Conservation (phyloP, 2,329 filamentous ascomycete genomes). For the Mycocentrospora acerina region DNA sequence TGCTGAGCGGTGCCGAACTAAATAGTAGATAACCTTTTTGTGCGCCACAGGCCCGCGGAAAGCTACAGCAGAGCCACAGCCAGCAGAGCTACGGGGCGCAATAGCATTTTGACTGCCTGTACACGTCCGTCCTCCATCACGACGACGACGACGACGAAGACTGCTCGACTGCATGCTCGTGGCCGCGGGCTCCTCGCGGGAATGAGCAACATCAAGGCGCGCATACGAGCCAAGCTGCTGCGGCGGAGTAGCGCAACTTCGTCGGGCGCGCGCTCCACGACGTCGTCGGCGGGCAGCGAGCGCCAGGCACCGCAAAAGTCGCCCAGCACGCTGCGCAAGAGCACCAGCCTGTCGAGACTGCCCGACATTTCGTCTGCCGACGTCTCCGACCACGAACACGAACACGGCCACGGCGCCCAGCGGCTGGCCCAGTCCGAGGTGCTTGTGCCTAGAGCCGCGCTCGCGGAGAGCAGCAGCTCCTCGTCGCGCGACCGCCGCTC, state of each 20-base stretch:
- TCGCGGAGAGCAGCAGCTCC: constrained; percentile 17
- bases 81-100: not conserved
- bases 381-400: constrained; percentile 8
- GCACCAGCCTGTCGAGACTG: constrained; percentile 36
- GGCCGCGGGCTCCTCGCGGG: constrained; percentile 22
- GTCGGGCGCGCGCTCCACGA: constrained; percentile 20
- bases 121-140: not conserved
- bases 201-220: constrained; percentile 40
- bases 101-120: not conserved
- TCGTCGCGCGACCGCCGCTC: constrained; percentile 22
- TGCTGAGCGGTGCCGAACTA: no score
- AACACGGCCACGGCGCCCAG: constrained; percentile 6
- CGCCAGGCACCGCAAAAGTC: constrained; percentile 5
- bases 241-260: constrained; percentile 32
- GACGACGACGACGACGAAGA: not conserved
- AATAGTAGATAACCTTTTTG: no score
- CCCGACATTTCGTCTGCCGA: constrained; percentile 17
- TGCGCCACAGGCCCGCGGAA: constrained; percentile 13
- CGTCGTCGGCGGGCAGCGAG: constrained; percentile 32
- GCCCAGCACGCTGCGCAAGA: constrained; percentile 27
- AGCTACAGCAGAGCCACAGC: no score
- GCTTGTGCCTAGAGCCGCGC: constrained; percentile 17
- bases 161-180: constrained; percentile 18
- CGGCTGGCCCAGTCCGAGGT: constrained; percentile 30
- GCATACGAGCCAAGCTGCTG: constrained; percentile 32